phyloP scores from a whole-genome alignment of 129 eudicot genomes.

The Saposhnikovia divaricata region DNA sequence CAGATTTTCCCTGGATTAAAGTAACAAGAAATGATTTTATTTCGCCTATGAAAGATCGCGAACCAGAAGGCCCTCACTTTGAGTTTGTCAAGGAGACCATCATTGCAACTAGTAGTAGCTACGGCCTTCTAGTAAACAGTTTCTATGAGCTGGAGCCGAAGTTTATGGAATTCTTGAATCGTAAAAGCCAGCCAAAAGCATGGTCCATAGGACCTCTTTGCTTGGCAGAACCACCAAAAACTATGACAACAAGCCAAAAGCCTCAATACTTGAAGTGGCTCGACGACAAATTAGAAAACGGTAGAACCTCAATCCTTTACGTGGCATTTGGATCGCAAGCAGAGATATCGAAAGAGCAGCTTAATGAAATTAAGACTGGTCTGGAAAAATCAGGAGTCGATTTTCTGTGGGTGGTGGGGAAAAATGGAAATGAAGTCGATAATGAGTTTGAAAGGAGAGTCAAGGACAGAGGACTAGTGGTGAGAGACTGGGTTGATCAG shows the following conservation, averaged over 20 bases:
- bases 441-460: constrained; percentile 35
- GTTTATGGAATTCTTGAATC: constrained; percentile 18
- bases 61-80: constrained; percentile 22
- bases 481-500: constrained; percentile 51
- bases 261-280: constrained; percentile 38
- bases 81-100: constrained; percentile 18
- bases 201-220: constrained; percentile 46
- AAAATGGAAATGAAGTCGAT: constrained; percentile 2
- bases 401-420: constrained; percentile 42
- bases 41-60: constrained; percentile 13
- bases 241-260: background rate
- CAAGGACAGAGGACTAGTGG: constrained; percentile 32
- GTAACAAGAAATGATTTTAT: constrained; percentile 46
- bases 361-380: constrained; percentile 23
- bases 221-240: constrained; percentile 19
- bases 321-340: constrained; percentile 53
- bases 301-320: constrained; percentile 20
- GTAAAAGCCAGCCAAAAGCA: constrained; percentile 13
- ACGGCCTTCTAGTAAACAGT: constrained; percentile 34
- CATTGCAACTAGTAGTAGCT: constrained; percentile 21
- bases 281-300: constrained; percentile 21
- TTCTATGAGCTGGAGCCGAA: constrained; percentile 33
- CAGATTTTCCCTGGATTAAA: constrained; percentile 45
- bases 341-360: constrained; percentile 23
- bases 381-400: constrained; percentile 29